These are phyloP conservation scores for Hygrophorus pudorinus DNA, from an alignment of 768 basidiomycete genomes.

Conservation along the genomic window DNA sequence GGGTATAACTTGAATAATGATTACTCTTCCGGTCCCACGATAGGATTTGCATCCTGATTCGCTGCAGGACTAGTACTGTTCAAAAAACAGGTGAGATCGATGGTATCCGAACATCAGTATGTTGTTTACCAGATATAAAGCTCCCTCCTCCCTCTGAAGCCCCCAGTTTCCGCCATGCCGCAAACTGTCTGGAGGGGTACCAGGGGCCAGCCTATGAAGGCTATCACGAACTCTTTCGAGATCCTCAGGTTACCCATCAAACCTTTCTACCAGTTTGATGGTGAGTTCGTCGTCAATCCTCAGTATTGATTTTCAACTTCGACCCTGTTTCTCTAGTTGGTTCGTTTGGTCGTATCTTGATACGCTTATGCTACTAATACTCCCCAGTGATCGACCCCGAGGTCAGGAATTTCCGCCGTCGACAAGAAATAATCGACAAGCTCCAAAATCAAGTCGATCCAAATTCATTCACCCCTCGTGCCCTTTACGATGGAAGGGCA, in stretches of 20 bases:
- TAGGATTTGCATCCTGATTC: too few species aligned
- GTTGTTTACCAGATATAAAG: too few species aligned
- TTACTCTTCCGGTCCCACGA: too few species aligned
- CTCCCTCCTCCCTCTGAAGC: background rate
- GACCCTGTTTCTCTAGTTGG: conserved; percentile 5
- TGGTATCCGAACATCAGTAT: too few species aligned
- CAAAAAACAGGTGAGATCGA: too few species aligned
- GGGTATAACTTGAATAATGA: too few species aligned
- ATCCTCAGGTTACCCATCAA: conserved; percentile 20
- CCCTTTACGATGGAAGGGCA: conserved; percentile 36
- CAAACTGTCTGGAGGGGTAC: background rate
- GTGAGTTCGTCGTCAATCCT: conserved; percentile 9
- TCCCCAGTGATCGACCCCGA: conserved; percentile 13
- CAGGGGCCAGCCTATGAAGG: conserved; percentile 9
- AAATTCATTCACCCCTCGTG: conserved; percentile 27
- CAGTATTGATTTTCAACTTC: background rate
- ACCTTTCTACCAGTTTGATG: conserved; percentile 21
- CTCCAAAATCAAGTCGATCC: conserved; percentile 30
- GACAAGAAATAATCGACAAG: conserved; percentile 24
- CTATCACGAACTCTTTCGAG: conserved; percentile 21
- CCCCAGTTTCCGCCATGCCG: background rate
- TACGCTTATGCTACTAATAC: background rate
- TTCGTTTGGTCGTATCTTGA: background rate
- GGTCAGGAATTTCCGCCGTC: conserved; percentile 14
- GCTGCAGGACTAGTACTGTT: too few species aligned